Evolutionary conservation across 2,329 filamentous ascomycete genomes (phyloP), one percentile per base, ranked within the genome.

Genomic region (Pseudocercospora musae): DNA sequence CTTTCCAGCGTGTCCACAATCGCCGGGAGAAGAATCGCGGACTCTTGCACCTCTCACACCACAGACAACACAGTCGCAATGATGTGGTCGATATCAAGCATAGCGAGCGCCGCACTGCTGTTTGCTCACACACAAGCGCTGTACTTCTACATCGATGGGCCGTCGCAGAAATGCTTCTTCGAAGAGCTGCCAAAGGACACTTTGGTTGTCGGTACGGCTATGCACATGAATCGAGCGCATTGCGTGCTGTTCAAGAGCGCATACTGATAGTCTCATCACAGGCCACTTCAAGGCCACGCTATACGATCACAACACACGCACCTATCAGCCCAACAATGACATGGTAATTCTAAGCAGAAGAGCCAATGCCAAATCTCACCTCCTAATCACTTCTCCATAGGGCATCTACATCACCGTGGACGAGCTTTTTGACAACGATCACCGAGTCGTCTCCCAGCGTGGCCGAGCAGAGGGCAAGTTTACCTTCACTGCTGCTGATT

Each of bases 161-260:
- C 85, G 55, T 81, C 86, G 68, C 89, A 91, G 70, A 97, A 96
- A 81, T 99, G 95, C 81, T 99, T 99, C 87, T 96, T 90, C 80
- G 95, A 99, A 81, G 94, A 98, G 79, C 85, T 99, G 63, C 93
- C 95, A 69, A 97, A 98, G 83, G 94, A 96, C 78, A 98, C 95
- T 13, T 82, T 99, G 62, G 94, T 99, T 60, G 93, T 97, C 63
- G 95, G 87, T 89, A 82, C 65, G 85, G 25, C 18, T 18, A 31
- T 40, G 37, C 15, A 40, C 37, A 40, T 40, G 15, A 40, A 40
- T 40, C 33, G 33, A 37, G 33, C 33, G 33, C 33, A 37, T 54
- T 15, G 49, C 37, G 13, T 25, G 20, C 18, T 10, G n/a, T 44
- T 50, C 25, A 33, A 59, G 23, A 33, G 23, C 44, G 60, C 44